Base-by-base conservation (phyloP, 2,329 filamentous ascomycete species). In the Colletotrichum aenigma region DNA sequence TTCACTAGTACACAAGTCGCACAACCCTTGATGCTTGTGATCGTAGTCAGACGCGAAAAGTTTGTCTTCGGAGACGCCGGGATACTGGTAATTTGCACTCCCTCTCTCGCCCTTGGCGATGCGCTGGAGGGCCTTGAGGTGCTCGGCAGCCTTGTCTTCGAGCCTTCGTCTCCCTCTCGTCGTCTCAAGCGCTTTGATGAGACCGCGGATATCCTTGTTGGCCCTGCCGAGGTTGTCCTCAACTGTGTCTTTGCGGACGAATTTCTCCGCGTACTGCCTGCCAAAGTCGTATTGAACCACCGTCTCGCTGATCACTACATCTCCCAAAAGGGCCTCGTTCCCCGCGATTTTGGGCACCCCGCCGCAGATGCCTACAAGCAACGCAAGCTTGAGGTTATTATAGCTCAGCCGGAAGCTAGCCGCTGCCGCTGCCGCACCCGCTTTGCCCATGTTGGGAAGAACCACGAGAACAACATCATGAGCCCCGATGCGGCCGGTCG, bases 281-380 rank as follows among this genome's bases (percentile, higher is more conserved):
- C 81, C 81, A 15, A 79, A 78, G 43, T 83, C 80, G 48, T 83
- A 81, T 70, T 82, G 79, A 26, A 83, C 60, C 43, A 84, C 69
- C 18, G 67, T 76, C 9, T 78, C 79, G 75, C 82, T 83, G 30
- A 84, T 77, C 18, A 85, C 75, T 0, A 86, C 83, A 68, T 86
- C 83, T 4, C 85, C 84, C 0, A 86, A 75, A 0, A 83, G 60
- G 1, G 80, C 64, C 38, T 81, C 79, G 1, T 48, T 2, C 8
- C 24, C 48, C 0, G 30, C 8, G 4, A 28, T 61, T 0, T 52
- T 13, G 1, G 85, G 85, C 5, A 84, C 79, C 9, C 48, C 48
- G n/a, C 48, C 48, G n/a, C 48, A 55, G 9, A 87, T 81, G 0
- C 86, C 87, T 4, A 84, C 82, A 1, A 88, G 62, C 1, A 88